These are phyloP conservation scores for Penicillium antarcticum DNA, from an alignment of 495 filamentous ascomycete species.

Conservation along the genomic window DNA sequence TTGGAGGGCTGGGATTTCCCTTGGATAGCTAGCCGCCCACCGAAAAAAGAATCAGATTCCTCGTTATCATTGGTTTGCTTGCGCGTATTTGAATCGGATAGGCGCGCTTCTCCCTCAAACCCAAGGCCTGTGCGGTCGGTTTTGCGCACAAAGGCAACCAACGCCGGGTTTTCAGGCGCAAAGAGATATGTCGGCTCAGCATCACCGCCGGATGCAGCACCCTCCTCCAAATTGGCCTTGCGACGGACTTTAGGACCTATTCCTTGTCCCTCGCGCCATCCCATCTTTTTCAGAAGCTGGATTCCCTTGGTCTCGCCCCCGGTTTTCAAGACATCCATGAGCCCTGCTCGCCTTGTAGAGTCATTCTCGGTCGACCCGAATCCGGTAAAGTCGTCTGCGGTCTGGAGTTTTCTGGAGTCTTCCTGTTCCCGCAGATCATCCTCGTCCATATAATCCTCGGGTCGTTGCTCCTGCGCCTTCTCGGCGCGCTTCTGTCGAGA, in stretches of 20 bases:
- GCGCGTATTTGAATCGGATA: conserved; percentile 33
- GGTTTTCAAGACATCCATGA: conserved; percentile 73
- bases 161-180: conserved; percentile 78
- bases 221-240: conserved; percentile 64
- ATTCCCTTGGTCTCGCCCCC: conserved; percentile 86
- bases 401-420: conserved; percentile 71
- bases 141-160: conserved; percentile 76
- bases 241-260: conserved; percentile 86
- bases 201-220: conserved; percentile 28
- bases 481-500: conserved; percentile 77
- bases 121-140: conserved; percentile 80
- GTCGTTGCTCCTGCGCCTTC: conserved; percentile 59
- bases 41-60: conserved; percentile 43
- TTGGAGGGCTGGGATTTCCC: conserved; percentile 35
- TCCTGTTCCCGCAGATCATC: conserved; percentile 89
- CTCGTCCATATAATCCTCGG: conserved; percentile 98
- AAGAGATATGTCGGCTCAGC: conserved; percentile 66
- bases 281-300: conserved; percentile 88
- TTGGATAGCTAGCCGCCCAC: conserved; percentile 28
- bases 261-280: conserved; percentile 92
- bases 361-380: conserved; percentile 68
- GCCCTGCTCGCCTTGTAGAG: conserved; percentile 46
- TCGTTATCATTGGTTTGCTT: conserved; percentile 49
- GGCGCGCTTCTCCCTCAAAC: conserved; percentile 62
- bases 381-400: conserved; percentile 66